Base-by-base conservation (phyloP, 306 rosid genomes). In the Cucumis melo region DNA sequence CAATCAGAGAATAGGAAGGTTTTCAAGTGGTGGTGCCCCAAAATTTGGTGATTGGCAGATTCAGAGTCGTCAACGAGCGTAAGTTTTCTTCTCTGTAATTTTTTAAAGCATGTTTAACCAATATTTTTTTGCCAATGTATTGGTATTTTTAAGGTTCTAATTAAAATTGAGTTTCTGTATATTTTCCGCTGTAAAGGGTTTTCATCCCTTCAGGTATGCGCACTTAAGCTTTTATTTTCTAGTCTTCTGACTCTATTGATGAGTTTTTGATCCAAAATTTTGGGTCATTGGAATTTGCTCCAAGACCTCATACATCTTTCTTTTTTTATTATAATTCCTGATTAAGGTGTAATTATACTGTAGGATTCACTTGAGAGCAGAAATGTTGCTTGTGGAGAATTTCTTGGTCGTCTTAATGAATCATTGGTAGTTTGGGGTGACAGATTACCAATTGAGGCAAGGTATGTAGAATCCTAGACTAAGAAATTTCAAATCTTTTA, bases 341-440 rank as follows among this genome's bases (percentile, higher is more conserved):
- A 64, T 64, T 36, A 38, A 65, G 48, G 50, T 65, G 38, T 9
- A 19, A 36, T 64, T 15, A 46, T 24, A 24, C 46, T 83, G 73
- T 87, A 94, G 98, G 97, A 82, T 79, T 90, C 97, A 70, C 90
- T 94, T 78, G 86, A 87, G 79, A 82, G 88, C 81, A 91, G 88
- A 90, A 89, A 89, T 83, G 81, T 84, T 82, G 86, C 89, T 53
- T 90, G 90, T 80, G 82, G 74, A 77, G 86, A 82, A 34, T 89
- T 94, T 78, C 78, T 94, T 78, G 80, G 88, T 83, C 92, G 84
- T 76, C 84, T 94, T 80, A 89, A 91, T 64, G 88, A 80, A 79
- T 94, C 97, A 74, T 81, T 91, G 89, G 89, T 87, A 56, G 91
- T 91, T 81, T 94, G 93, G 96, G 91, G 93, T 79, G 75, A 68